A percentile compares a stretch with the other conserved stretches of the same genome.
Evolutionary conservation across 2,329 filamentous ascomycete species (phyloP).

Genomic region (Uncinocarpus reesii): DNA sequence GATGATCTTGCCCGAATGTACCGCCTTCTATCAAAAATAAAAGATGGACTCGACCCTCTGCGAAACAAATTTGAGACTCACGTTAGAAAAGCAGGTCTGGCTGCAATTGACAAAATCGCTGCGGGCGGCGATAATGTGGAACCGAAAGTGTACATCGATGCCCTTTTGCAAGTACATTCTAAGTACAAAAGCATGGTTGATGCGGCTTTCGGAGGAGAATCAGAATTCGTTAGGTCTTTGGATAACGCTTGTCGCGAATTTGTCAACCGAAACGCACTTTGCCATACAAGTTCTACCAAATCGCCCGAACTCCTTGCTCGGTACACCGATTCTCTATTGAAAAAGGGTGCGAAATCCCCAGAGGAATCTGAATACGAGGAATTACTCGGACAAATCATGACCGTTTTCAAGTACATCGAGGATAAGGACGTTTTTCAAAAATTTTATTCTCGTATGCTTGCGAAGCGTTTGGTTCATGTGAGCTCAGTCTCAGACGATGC

Average conservation of each 20-base stretch:
- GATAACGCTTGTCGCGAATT: conserved; percentile 98
- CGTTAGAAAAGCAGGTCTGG: conserved; percentile 77
- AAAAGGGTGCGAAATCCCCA: conserved; percentile 75
- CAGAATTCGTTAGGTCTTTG: conserved; percentile 88
- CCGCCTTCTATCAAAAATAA: conserved; percentile 74
- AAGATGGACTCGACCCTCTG: conserved; percentile 81
- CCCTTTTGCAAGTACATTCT: conserved; percentile 84
- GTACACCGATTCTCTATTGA: conserved; percentile 84
- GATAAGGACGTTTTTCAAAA: conserved; percentile 99
- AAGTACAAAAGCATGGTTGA: conserved; percentile 88
- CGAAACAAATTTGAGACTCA: conserved; percentile 82
- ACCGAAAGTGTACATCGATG: conserved; percentile 93
- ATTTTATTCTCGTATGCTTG: conserved; percentile 95
- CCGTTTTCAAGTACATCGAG: conserved; percentile 99
- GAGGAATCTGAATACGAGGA: conserved; percentile 91
- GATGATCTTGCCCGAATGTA: conserved; percentile 98
- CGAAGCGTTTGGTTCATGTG: conserved; percentile 85
- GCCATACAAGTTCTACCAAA: conserved; percentile 83
- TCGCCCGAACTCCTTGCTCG: conserved; percentile 92
- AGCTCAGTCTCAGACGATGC: conserved; percentile 95
- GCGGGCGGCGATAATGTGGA: conserved; percentile 81
- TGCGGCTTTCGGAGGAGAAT: conserved; percentile 85
- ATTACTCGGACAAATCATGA: conserved; percentile 88
- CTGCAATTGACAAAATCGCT: conserved; percentile 83
- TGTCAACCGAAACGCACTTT: conserved; percentile 94